Percentiles rank a stretch among this genome's conserved stretches.
These are phyloP conservation scores for Sporobolomyces roseus DNA, from an alignment of 768 basidiomycete species.

Conservation along the genomic window DNA sequence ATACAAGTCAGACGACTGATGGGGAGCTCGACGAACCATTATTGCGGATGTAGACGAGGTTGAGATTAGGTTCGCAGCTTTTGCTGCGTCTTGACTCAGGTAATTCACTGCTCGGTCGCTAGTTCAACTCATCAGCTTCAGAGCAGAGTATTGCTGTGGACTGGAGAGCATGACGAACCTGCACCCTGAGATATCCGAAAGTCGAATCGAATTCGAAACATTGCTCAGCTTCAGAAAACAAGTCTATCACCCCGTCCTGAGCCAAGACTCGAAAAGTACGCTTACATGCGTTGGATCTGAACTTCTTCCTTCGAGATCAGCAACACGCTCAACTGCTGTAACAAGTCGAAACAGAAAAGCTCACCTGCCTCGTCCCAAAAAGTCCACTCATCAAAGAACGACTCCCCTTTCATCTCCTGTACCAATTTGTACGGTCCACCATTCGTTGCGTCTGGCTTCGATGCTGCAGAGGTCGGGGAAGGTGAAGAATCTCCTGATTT, in stretches of 20 bases:
- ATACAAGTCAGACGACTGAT: too few species aligned
- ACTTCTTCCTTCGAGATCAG: too few species aligned
- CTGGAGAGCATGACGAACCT: too few species aligned
- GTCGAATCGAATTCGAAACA: background rate
- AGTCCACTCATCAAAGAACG: slow-evolving; percentile 31
- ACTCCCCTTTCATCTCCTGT: background rate
- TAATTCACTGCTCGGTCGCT: slow-evolving; percentile 17
- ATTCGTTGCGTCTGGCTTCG: background rate
- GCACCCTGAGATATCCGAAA: background rate
- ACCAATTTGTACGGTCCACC: slow-evolving; percentile 29
- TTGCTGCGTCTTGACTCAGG: slow-evolving; percentile 1
- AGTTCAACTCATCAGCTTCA: too few species aligned
- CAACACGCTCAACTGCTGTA: too few species aligned
- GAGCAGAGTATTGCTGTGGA: too few species aligned
- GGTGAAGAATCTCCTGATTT: too few species aligned
- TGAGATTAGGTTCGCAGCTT: slow-evolving; percentile 20
- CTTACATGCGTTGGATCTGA: slow-evolving; percentile 23
- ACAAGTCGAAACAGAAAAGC: background rate
- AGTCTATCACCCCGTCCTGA: too few species aligned
- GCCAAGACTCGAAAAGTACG: background rate
- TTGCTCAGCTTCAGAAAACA: too few species aligned
- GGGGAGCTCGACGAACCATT: slow-evolving; percentile 26
- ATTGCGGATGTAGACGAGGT: background rate
- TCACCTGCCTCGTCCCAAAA: slow-evolving; percentile 13
- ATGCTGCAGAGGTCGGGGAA: background rate